Percentiles rank a stretch among this genome's conserved stretches.
These are phyloP conservation scores for Cardiospermum halicacabum DNA, from an alignment of 345 rosid species.

Conservation along the genomic window DNA sequence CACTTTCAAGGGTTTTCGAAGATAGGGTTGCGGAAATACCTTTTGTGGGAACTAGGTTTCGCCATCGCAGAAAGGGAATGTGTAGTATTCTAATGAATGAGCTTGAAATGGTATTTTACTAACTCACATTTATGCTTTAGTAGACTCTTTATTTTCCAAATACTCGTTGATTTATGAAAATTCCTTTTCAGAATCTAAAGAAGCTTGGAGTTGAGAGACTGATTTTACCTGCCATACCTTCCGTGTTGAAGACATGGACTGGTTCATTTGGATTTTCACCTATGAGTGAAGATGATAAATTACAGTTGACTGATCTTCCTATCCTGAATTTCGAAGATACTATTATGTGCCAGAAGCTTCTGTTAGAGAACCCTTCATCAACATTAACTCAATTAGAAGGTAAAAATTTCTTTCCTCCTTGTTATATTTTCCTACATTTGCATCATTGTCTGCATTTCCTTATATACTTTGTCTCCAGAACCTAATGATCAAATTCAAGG, in stretches of 20 bases:
- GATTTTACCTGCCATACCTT: slow-evolving; percentile 73
- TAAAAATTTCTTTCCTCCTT: neutral
- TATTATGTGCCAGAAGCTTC: slow-evolving; percentile 56
- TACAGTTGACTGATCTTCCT: slow-evolving; percentile 39
- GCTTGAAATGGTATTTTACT: slow-evolving; percentile 48
- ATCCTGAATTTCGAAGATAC: slow-evolving; percentile 75
- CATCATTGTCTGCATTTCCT: too few species aligned
- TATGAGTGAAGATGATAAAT: slow-evolving; percentile 49
- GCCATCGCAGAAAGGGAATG: slow-evolving; percentile 50
- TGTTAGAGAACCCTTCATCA: slow-evolving; percentile 24
- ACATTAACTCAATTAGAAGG: slow-evolving; percentile 6
- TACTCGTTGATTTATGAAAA: neutral
- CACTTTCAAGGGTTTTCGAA: slow-evolving; percentile 47
- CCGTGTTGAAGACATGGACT: slow-evolving; percentile 60
- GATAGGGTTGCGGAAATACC: slow-evolving; percentile 63
- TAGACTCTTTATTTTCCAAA: neutral
- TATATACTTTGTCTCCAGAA: slow-evolving; percentile 28
- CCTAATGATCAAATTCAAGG: slow-evolving; percentile 15
- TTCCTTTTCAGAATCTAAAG: slow-evolving; percentile 44
- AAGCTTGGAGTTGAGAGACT: slow-evolving; percentile 67
- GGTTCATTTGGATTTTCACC: slow-evolving; percentile 67
- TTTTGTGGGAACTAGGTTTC: slow-evolving; percentile 53
- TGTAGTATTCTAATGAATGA: slow-evolving; percentile 50
- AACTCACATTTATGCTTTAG: neutral
- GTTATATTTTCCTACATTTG: neutral